These are phyloP conservation scores for Xylaria sp. DNA, from an alignment of 2,329 filamentous ascomycete species.

Conservation along the genomic window DNA sequence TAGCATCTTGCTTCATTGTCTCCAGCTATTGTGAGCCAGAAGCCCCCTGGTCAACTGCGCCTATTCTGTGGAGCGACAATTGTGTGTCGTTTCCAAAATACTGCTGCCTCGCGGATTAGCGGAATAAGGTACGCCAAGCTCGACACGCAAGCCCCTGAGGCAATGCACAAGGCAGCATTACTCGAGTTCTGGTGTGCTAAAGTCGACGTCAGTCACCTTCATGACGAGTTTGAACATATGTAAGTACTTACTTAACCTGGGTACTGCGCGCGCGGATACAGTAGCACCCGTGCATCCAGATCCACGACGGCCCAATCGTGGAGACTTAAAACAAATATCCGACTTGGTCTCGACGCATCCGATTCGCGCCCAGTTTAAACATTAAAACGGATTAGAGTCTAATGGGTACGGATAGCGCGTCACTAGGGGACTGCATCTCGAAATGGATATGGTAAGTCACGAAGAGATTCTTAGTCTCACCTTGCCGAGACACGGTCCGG, in stretches of 20 bases:
- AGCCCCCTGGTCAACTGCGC: constrained; percentile 3
- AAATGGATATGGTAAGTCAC: background rate
- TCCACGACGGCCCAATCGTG: constrained; percentile 46
- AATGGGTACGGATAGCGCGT: background rate
- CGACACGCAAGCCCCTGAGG: constrained; percentile 44
- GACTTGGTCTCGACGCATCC: constrained; percentile 8
- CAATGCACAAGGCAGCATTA: constrained; percentile 32
- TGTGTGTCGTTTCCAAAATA: constrained; percentile 24
- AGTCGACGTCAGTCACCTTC: background rate
- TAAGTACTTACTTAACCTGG: background rate
- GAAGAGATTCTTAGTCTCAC: background rate
- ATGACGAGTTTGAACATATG: no score
- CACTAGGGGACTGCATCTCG: background rate
- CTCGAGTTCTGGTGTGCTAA: background rate
- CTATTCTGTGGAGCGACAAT: constrained; percentile 5
- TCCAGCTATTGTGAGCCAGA: background rate
- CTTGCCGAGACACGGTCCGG: background rate
- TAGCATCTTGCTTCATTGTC: background rate
- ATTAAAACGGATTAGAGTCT: background rate
- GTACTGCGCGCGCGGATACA: background rate
- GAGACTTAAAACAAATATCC: constrained; percentile 47
- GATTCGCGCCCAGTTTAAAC: background rate
- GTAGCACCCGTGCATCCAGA: background rate
- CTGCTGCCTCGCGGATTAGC: constrained; percentile 33
- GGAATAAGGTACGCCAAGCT: constrained; percentile 19